A percentile compares a stretch with the other conserved stretches of the same genome.
Evolutionary conservation across 441 rosid species (phyloP).

Genomic region (Bruguiera hainesii): DNA sequence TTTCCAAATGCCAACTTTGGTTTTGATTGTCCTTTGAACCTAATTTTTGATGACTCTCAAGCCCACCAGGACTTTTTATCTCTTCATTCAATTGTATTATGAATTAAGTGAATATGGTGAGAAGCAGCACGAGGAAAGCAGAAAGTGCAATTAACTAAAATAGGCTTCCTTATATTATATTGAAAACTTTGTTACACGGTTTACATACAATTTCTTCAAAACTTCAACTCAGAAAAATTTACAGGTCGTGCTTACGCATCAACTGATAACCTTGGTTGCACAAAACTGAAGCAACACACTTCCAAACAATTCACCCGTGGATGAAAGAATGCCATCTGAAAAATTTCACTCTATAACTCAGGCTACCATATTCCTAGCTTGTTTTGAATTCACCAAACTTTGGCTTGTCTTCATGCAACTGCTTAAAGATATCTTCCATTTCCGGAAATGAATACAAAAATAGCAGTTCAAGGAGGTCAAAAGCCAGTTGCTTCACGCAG

Average conservation of each 20-base stretch:
- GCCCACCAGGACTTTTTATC: too few relatives aligned
- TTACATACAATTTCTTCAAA: conserved; percentile 33
- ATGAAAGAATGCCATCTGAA: conserved; percentile 15
- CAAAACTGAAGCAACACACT: conserved; percentile 11
- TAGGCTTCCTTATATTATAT: not conserved
- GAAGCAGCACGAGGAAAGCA: too few relatives aligned
- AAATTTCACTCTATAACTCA: conserved; percentile 1
- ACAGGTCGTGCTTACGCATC: conserved; percentile 19
- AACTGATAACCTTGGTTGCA: conserved; percentile 11
- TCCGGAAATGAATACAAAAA: conserved; percentile 84
- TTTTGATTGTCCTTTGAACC: too few relatives aligned
- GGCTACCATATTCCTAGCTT: conserved; percentile 20
- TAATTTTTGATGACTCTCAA: too few relatives aligned
- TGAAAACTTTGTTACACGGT: conserved; percentile 20
- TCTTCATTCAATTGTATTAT: too few relatives aligned
- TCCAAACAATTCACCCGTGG: conserved; percentile 12
- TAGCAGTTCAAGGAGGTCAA: conserved; percentile 78
- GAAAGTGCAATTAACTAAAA: not conserved
- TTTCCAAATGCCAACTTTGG: too few relatives aligned
- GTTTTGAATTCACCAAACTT: conserved; percentile 65
- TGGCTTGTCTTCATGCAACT: conserved; percentile 62
- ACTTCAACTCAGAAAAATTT: conserved; percentile 6
- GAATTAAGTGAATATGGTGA: too few relatives aligned
- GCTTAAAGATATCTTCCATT: conserved; percentile 57
- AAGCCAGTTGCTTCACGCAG: conserved; percentile 76